Evolutionary conservation across 345 rosid genomes (phyloP), one percentile per base, ranked within the genome.

Genomic region (Zanthoxylum bungeanum): DNA sequence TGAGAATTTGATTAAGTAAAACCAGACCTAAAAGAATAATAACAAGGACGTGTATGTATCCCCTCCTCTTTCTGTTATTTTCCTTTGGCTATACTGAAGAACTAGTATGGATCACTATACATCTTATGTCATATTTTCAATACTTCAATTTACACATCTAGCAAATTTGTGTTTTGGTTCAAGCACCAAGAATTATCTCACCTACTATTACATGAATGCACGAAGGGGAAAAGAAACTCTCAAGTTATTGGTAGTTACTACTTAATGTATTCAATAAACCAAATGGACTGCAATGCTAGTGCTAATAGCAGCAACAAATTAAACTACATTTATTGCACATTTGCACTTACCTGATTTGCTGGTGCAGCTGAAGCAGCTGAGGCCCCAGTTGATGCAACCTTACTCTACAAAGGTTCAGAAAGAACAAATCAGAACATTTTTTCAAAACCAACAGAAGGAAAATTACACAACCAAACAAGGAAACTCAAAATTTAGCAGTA

Each of bases 311-410:
- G n/a, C 5, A 19, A 59, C 9, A 5, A 31, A 19, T 2, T 10
- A 25, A 31, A 58, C 52, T 17, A 57, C 3, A 17, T 22, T 44
- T n/a, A n/a, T n/a, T n/a, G n/a, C n/a, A n/a, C n/a, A n/a, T n/a
- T n/a, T n/a, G n/a, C n/a, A n/a, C n/a, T n/a, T 50, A 84, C 97
- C 87, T 75, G 85, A 58, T 73, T 22, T 76, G 88, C 57, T 69
- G 85, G 64, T n/a, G 81, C 84, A 75, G 85, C 68, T 66, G 90
- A 80, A 55, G 85, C 72, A 71, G 85, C 71, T 70, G 97, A 85
- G 6, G 84, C 77, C 70, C 86, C 91, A 37, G 84, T 74, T 34
- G 93, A 72, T 27, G 90, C 62, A 80, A 78, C 81, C 83, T 91
- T 91, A 72, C 30, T 85, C 94, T 91, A 71, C 72, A 50, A 83